Conservation (phyloP, 1,139 yeast species). For the Trichomonascaceae sp. region DNA sequence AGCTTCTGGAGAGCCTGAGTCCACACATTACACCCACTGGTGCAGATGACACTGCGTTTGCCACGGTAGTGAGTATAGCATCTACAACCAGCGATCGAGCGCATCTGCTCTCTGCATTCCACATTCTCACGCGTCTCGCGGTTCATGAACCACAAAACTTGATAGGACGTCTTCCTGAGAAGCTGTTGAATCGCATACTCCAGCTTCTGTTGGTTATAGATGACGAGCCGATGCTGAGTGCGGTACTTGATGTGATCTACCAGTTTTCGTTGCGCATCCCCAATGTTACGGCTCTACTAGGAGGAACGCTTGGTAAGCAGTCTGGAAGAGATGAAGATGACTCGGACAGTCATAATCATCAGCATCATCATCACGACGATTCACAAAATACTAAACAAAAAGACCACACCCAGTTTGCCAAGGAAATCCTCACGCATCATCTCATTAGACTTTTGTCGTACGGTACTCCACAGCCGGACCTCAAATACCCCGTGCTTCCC, state of each 20-base stretch:
- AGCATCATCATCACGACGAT: too few relatives aligned
- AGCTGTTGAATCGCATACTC: slow-evolving; percentile 24
- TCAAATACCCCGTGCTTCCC: slow-evolving; percentile 27
- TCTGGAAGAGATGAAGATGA: too few relatives aligned
- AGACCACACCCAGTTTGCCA: slow-evolving; percentile 24
- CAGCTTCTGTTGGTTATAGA: slow-evolving; percentile 35
- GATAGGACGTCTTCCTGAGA: slow-evolving; percentile 16
- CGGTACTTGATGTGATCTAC: slow-evolving; percentile 52
- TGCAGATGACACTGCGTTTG: slow-evolving; percentile 31
- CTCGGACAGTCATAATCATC: not conserved
- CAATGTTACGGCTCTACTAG: slow-evolving; percentile 18
- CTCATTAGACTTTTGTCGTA: slow-evolving; percentile 45
- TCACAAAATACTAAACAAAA: not conserved
- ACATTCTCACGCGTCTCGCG: slow-evolving; percentile 28
- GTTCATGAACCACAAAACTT: slow-evolving; percentile 26
- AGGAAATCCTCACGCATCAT: slow-evolving; percentile 38
- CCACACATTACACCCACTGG: slow-evolving; percentile 69
- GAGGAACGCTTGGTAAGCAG: slow-evolving; percentile 11
- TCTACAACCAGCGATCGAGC: slow-evolving; percentile 24
- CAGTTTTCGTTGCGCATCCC: slow-evolving; percentile 46
- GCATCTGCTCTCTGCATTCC: slow-evolving; percentile 25
- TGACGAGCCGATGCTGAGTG: slow-evolving; percentile 50
- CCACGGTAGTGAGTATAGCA: slow-evolving; percentile 13
- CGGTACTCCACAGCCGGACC: slow-evolving; percentile 23
- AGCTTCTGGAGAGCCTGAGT: slow-evolving; percentile 72